Evolutionary conservation across 495 filamentous ascomycete genomes (phyloP), one percentile per base, ranked within the genome.

Genomic region (Tetracladium setigerum): DNA sequence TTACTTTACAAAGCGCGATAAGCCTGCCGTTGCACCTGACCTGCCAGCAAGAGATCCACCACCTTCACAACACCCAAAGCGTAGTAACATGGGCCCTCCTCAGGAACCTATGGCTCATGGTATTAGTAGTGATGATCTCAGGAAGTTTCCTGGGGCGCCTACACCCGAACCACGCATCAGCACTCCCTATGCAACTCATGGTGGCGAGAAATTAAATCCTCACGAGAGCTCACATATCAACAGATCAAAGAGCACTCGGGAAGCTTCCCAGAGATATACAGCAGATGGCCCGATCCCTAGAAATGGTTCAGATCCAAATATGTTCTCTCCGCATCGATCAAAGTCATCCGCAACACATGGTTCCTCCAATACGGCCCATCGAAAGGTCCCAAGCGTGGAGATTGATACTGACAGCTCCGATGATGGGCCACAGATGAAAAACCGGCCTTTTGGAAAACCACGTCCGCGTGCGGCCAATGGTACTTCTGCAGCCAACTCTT

Each of bases 171-270:
- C 61, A 15, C 74, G 86, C 9, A 63, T 74, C 18, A 80, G 86
- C 46, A 84, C 81, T 7, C 78, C 82, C 0, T 92, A 95, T 58
- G 73, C 79, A 31, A 76, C 72, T 2, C 63, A 76, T 24, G 76
- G 79, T 41, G 86, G 86, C 13, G 88, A 92, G 58, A 85, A 75
- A 67, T 83, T 79, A 0, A 71, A 73, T 38, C 64, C 70, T 0
- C 73, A 73, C 36, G 73, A 74, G 37, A 64, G 59, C 10, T 58
- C 52, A 44, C 50, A 56, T 37, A 36, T 70, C 13, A 61, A 59
- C 47, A 59, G 68, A 12, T 63, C 67, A 10, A 72, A 64, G 55
- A 70, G 64, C 53, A 65, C 50, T 6, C 44, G 56, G 7, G 53
- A 56, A 38, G 30, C 15, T 15, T 33, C n/a, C 16, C 36, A 44